Conservation (phyloP, 768 basidiomycete genomes). For the Sporobolomyces phaffii region DNA sequence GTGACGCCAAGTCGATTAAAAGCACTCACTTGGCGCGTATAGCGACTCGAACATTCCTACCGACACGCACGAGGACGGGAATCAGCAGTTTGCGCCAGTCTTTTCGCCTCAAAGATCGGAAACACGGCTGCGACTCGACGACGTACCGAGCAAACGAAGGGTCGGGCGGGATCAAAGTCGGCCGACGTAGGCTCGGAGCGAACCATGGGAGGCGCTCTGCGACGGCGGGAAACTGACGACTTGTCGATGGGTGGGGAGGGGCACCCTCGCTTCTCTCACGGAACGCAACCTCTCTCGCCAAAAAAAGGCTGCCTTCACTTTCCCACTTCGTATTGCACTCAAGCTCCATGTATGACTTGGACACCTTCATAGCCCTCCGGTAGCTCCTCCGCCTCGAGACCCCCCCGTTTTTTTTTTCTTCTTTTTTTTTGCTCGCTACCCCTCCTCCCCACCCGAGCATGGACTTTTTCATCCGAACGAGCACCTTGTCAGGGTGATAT, state of each 20-base stretch:
- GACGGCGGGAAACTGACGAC: too few relatives aligned
- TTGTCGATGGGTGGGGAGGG: not conserved
- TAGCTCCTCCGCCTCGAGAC: too few relatives aligned
- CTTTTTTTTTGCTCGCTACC: too few relatives aligned
- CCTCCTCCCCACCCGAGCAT: too few relatives aligned
- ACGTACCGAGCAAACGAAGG: conserved; percentile 13
- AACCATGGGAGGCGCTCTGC: not conserved
- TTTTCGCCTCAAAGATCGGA: not conserved
- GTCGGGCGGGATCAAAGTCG: conserved; percentile 10
- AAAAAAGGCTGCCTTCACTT: too few relatives aligned
- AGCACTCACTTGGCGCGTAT: conserved; percentile 15
- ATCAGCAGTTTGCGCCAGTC: not conserved
- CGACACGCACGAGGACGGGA: not conserved
- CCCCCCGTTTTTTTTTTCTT: too few relatives aligned
- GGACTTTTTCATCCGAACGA: too few relatives aligned
- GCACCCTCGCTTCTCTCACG: too few relatives aligned
- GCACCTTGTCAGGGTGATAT: too few relatives aligned
- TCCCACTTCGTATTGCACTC: too few relatives aligned
- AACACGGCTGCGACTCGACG: not conserved
- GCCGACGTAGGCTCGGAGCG: conserved; percentile 9
- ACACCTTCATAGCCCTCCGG: not conserved
- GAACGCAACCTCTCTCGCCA: too few relatives aligned
- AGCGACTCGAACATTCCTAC: conserved; percentile 14
- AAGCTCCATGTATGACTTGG: too few relatives aligned
- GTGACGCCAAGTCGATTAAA: not conserved